Evolutionary conservation across 2,329 filamentous ascomycete species (phyloP).

Genomic region (Sarocladium brachiariae): DNA sequence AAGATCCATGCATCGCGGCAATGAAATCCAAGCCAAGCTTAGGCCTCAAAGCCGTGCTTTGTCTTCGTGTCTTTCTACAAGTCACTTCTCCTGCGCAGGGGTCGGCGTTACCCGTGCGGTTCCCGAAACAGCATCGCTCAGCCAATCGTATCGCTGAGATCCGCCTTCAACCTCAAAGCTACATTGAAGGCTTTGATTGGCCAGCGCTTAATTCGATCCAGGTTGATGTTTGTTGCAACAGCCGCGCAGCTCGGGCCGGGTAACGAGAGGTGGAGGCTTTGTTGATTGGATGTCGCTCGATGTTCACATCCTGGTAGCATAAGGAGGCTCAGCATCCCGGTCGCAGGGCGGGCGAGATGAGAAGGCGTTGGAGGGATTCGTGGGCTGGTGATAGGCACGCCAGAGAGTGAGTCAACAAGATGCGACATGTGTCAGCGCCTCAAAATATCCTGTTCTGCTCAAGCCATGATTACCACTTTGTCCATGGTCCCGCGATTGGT

Average conservation of each 20-base stretch:
- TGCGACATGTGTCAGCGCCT: no score
- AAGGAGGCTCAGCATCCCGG: slow-evolving; percentile 15
- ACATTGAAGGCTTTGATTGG: not conserved
- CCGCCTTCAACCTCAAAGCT: slow-evolving; percentile 2
- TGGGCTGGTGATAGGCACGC: no score
- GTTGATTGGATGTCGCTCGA: slow-evolving; percentile 2
- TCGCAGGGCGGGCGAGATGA: slow-evolving; percentile 24
- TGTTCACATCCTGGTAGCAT: not conserved
- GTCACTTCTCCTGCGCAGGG: not conserved
- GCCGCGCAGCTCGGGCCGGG: slow-evolving; percentile 3
- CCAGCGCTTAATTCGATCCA: slow-evolving; percentile 6
- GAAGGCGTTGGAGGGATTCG: slow-evolving; percentile 5
- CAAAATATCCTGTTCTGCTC: no score
- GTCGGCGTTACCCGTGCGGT: not conserved
- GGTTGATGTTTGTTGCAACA: no score
- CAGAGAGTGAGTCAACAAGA: no score
- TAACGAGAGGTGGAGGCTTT: slow-evolving; percentile 1
- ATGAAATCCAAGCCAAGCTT: not conserved
- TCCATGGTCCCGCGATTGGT: no score
- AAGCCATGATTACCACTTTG: no score
- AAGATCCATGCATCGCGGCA: slow-evolving; percentile 6
- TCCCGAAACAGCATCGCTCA: not conserved
- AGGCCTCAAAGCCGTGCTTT: not conserved
- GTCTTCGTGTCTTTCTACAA: not conserved
- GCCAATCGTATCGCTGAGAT: slow-evolving; percentile 17